Base-by-base conservation (phyloP, 768 basidiomycete species). In the Albatrellus ellisii region DNA sequence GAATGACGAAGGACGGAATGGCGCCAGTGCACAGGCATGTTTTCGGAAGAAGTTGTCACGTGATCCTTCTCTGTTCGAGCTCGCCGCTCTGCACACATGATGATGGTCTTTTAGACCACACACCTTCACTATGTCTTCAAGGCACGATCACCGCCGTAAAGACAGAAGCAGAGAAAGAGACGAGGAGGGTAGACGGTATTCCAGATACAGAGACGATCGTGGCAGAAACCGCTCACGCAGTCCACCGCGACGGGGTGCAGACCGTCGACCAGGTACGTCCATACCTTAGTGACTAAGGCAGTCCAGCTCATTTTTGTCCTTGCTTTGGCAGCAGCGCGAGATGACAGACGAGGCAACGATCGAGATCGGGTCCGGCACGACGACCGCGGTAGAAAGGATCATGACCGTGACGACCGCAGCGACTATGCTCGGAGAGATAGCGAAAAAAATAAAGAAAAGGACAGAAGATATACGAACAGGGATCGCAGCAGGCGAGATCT, bases 331-430 rank as follows among this genome's bases (percentile, higher is more conserved):
- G 32, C 44, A 47, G 53, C 43, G 51, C 45, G 58, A 56, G 31
- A 36, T 9, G 35, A 39, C 26, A 39, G 51, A 26, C 32, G 33
- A 17, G 49, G 45, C 25, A 42, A 43, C 38, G 48, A 49, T 4
- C 46, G 53, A 22, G 54, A 54, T 42, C 40, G 54, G 25, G 29
- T 40, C 36, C 69, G 79, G 48, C 70, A 79, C 49, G 77, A 79
- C 47, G 77, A 73, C 41, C 61, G 74, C 24, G 68, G 48, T 26
- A 32, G 67, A 43, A 50, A 63, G 34, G 59, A 65, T 15, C 66
- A 66, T 41, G 67, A 71, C 48, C 62, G 71, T 27, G 67, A 73
- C 44, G 75, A 76, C 37, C 60, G 65, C 20, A 47, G 55, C 24
- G 57, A 46, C 47, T 43, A 32, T 37, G 46, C 35, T 44, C 52